Percentiles rank a stretch among this genome's conserved stretches.
Evolutionary conservation across 148 eudicot genomes (phyloP).

Genomic region (Arctostaphylos glauca): DNA sequence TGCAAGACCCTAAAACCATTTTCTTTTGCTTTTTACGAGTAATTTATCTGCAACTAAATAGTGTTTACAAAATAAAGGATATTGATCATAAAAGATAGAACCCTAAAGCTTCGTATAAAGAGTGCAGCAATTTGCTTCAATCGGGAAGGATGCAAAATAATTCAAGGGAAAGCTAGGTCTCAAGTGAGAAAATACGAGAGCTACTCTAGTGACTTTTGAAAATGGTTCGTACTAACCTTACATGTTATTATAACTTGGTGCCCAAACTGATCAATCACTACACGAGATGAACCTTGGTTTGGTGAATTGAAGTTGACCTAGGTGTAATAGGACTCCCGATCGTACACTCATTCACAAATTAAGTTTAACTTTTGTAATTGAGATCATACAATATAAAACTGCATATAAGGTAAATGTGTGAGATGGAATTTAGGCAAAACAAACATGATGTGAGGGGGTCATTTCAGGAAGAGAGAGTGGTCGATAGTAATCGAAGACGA

Average conservation of each 20-base stretch:
- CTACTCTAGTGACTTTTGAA: no score
- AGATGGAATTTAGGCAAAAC: slow-evolving; percentile 10
- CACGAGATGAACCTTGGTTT: no score
- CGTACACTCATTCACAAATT: background rate
- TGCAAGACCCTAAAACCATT: background rate
- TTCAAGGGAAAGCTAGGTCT: no score
- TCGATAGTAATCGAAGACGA: slow-evolving; percentile 68
- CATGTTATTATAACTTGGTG: no score
- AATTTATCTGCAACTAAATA: no score
- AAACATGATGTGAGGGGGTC: slow-evolving; percentile 72
- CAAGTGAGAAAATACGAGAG: no score
- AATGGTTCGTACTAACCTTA: no score
- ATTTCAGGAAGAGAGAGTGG: slow-evolving; percentile 69
- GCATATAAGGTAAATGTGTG: background rate
- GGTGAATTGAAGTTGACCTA: no score
- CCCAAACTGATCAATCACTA: no score
- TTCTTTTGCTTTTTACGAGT: background rate
- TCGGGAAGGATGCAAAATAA: no score
- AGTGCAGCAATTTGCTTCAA: no score
- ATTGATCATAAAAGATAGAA: background rate
- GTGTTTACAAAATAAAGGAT: background rate
- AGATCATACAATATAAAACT: background rate
- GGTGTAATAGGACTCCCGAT: no score
- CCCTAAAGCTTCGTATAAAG: background rate
- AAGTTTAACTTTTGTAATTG: background rate